Evolutionary conservation across 768 basidiomycete genomes (phyloP), one percentile per base, ranked within the genome.

Genomic region (Pilatotrama ljubarskyi): DNA sequence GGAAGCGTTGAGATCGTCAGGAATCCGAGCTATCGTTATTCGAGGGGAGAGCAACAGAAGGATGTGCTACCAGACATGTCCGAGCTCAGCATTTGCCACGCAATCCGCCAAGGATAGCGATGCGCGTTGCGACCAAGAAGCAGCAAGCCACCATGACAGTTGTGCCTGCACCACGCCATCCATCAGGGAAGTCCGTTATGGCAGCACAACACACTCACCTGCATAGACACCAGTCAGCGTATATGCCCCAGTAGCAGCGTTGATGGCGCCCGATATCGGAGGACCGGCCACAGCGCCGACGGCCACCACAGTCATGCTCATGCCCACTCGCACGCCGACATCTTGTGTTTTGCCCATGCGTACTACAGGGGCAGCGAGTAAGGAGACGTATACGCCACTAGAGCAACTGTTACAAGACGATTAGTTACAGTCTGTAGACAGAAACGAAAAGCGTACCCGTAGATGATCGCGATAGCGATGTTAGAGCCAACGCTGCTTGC

Each of bases 221-320:
- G 83, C 84, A 61, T 80, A 86, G 51, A 77, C 74, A 14, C 85
- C 85, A 9, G 85, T 83, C 2, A 66, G 75, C 40, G 77, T 73
- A 65, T 82, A 92, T 0, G 78, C 77, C 2, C 79, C 80, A 1
- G 84, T 82, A 0, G 79, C 75, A 0, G 68, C 69, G 52, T 80
- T 78, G 64, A 91, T 88, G 0, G 85, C 85, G 0, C 90, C 90
- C 8, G 87, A 87, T 59, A 90, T 86, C 0, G 90, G 90, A 2
- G 88, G 87, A 0, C 90, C 90, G 0, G 78, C 79, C 3, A 91
- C 75, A 0, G 85, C 86, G 8, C 87, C 87, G 17, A 90, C 38
- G 0, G 88, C 79, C 22, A 83, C 57, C 50, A 87, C 77, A 29
- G 80, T 86, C 70, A 86, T 75, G 59, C 82, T 82, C 78, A 89